Evolutionary conservation across 805 yeast genomes (phyloP), one percentile per base, ranked within the genome.

Genomic region (Wickerhamomyces ciferrii): DNA sequence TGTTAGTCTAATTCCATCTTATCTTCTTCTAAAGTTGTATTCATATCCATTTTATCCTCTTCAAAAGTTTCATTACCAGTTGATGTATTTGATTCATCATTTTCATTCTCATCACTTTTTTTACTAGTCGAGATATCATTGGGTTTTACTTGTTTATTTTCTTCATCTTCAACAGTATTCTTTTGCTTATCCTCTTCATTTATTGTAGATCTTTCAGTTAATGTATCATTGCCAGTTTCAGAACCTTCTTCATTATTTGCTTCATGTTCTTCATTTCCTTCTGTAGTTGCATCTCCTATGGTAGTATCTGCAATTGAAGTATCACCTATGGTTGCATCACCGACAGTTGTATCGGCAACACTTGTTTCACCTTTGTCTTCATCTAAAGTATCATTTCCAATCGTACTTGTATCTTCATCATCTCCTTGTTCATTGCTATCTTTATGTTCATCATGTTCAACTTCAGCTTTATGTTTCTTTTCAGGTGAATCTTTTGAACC

Each of bases 341-440:
- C 29, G n/a, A 44, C 43, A 5, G 42, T 44, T n/a, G 25, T 42
- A n/a, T 47, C 44, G 23, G 41, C 46, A 17, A 46, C 44, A n/a
- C 48, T 48, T 9, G 46, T 49, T 19, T 47, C 53, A 36, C 45
- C 47, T 10, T 46, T 46, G 9, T 42, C 53, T 2, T 43, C 56
- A 43, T 55, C 58, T 40, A 42, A 52, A 2, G 55, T 55, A 8
- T 55, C 59, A 45, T 64, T 59, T 47, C 54, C 66, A 46, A 67
- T 51, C 41, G 53, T 55, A 20, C 62, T 68, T 14, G 61, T 67
- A 43, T 31, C 21, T 25, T 20, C 14, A 9, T 20, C 21, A 17
- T 15, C 27, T 10, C 19, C 32, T 24, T 29, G 21, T 20, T 34
- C 20, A 42, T 13, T n/a, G 5, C n/a, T 2, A 7, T 2, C 25